phyloP scores from a whole-genome alignment of 176 grass and related monocot genomes.

The Musa schizocarpa region DNA sequence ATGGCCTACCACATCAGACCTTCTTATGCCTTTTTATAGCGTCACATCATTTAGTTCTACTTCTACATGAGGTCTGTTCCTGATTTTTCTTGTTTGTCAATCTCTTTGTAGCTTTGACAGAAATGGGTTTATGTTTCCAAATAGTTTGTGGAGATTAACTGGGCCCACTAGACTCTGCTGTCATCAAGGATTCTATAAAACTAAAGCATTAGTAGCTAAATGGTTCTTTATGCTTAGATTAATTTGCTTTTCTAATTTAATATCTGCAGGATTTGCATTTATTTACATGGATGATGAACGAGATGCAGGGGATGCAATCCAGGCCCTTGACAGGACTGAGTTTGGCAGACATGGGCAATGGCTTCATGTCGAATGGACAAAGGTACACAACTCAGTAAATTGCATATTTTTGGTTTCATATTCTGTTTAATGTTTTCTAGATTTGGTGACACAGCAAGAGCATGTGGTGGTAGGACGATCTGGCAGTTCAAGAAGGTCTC shows the following conservation, averaged over 20 bases:
- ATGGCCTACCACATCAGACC: slow-evolving; percentile 50
- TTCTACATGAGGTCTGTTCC: slow-evolving; percentile 84
- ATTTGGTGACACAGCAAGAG: slow-evolving; percentile 45
- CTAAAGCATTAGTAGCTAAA: slow-evolving; percentile 6
- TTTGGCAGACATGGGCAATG: slow-evolving; percentile 87
- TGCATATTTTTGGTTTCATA: neutral
- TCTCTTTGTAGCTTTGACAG: slow-evolving; percentile 39
- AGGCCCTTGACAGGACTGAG: slow-evolving; percentile 69
- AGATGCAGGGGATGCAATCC: slow-evolving; percentile 86
- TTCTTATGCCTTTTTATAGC: slow-evolving; percentile 55
- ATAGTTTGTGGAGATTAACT: slow-evolving; percentile 17
- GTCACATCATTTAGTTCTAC: slow-evolving; percentile 71
- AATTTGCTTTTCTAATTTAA: slow-evolving; percentile 15
- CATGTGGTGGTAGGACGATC: slow-evolving; percentile 43
- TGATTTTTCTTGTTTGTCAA: slow-evolving; percentile 44
- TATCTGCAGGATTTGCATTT: slow-evolving; percentile 81
- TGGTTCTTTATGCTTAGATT: slow-evolving; percentile 15
- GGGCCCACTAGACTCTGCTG: slow-evolving; percentile 2
- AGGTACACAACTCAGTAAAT: slow-evolving; percentile 26
- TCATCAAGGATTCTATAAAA: neutral
- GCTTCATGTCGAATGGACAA: slow-evolving; percentile 87
- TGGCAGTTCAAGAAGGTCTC: slow-evolving; percentile 65
- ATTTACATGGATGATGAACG: slow-evolving; percentile 98
- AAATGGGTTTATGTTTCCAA: slow-evolving; percentile 22
- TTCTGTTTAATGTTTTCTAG: neutral